Base-by-base conservation (phyloP, 257 asterid genomes). In the Mentha longifolia region DNA sequence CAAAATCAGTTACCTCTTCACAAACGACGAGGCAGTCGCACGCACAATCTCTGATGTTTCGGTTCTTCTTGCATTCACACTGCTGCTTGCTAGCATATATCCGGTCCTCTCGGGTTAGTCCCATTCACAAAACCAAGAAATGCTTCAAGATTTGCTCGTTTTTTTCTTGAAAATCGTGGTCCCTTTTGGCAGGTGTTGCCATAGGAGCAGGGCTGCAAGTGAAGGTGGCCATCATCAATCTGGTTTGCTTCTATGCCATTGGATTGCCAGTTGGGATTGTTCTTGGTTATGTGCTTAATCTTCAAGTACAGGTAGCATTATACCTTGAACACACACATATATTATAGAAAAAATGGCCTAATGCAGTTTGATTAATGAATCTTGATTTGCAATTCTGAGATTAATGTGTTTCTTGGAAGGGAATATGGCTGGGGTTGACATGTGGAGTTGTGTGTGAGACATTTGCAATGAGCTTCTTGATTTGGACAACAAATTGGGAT, bases 381-480 rank as follows among this genome's bases (percentile, higher is more conserved):
- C 11, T 19, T 52, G 15, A 13, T 52, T 9, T 16, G 12, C 1
- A 15, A 50, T 19, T 61, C 11, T 43, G 51, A 19, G 50, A 22
- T 7, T 9, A 9, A 20, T 54, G 16, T 20, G 35, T 2, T 50
- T 50, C n/a, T n/a, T 9, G 0, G 1, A 50, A 86, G 92, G 92
- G 89, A 19, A 84, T 86, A 78, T 86, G 89, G 92, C 56, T 78
- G 39, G 92, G 92, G 64, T 77, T 87, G 81, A 76, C 82, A 1
- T 41, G 79, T 74, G 93, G 91, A 31, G 58, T 85, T 67, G 49
- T 81, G 8, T 31, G 80, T 72, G 83, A 83, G 66, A 75, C 91
- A 0, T 41, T 70, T 66, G 79, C 91, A 15, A 67, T 87, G 7
- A 60, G 85, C 79, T 76, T 46, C 78, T 78, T 87, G 87, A 49